phyloP scores from a whole-genome alignment of 2,329 filamentous ascomycete species.

The Trichoderma arundinaceum region DNA sequence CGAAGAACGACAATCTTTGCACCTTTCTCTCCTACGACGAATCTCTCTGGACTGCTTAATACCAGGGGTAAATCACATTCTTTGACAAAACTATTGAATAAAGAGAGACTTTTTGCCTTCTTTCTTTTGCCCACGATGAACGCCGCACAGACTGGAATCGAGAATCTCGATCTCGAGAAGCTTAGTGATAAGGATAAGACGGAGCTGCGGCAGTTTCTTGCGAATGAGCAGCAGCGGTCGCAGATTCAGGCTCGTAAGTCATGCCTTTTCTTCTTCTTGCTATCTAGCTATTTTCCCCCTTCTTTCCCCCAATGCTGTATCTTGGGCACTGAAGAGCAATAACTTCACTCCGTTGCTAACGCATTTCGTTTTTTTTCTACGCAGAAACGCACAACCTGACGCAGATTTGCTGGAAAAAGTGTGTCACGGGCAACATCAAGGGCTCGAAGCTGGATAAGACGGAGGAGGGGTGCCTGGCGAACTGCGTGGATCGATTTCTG shows the following conservation, averaged over 20 bases:
- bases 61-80: too few species aligned
- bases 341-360: not conserved
- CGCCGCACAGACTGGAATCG: slow-evolving; percentile 47
- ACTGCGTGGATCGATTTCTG: slow-evolving; percentile 93
- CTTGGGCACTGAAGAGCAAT: too few species aligned
- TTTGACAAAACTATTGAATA: too few species aligned
- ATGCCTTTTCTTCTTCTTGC: slow-evolving; percentile 22
- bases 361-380: not conserved
- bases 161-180: slow-evolving; percentile 69
- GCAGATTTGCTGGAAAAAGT: slow-evolving; percentile 94
- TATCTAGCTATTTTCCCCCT: too few species aligned
- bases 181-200: slow-evolving; percentile 83
- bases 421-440: slow-evolving; percentile 76
- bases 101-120: not conserved
- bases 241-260: slow-evolving; percentile 65
- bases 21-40: not conserved
- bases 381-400: slow-evolving; percentile 61
- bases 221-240: slow-evolving; percentile 86
- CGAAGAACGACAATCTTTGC: not conserved
- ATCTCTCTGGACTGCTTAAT: not conserved
- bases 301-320: not conserved
- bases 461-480: slow-evolving; percentile 85
- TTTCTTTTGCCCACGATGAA: slow-evolving; percentile 41
- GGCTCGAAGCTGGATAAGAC: slow-evolving; percentile 72
- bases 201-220: slow-evolving; percentile 85